Conservation (phyloP, 352 stramenopile genomes). For the Globisporangium abappressorium region DNA sequence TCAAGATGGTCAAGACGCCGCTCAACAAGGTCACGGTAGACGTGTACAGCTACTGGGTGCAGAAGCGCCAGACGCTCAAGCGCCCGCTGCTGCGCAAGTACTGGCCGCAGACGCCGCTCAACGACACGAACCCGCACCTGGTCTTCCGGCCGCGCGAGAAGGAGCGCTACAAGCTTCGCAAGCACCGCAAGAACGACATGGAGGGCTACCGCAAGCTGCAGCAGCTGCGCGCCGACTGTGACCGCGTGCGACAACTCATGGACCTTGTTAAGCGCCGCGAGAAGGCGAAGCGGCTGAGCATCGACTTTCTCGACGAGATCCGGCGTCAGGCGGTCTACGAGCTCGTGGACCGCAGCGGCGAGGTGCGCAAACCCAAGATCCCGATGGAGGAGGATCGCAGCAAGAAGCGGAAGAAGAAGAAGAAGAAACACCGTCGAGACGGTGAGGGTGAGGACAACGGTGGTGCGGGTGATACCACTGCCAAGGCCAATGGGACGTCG, state of each 20-base stretch:
- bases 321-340: constrained; percentile 64
- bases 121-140: constrained; percentile 97
- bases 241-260: constrained; percentile 79
- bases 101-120: constrained; percentile 94
- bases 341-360: constrained; percentile 39
- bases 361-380: constrained; percentile 47
- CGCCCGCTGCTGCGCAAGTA: constrained; percentile 93
- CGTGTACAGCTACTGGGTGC: constrained; percentile 95
- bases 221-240: constrained; percentile 92
- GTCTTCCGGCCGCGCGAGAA: constrained; percentile 98
- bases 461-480: constrained; percentile 16
- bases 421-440: constrained; percentile 61
- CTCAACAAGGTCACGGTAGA: constrained; percentile 73
- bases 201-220: constrained; percentile 94
- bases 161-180: constrained; percentile 95
- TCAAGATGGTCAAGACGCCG: constrained; percentile 65
- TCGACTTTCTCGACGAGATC: constrained; percentile 82
- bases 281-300: constrained; percentile 70
- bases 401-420: constrained; percentile 59
- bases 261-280: constrained; percentile 87
- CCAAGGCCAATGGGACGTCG: background rate
- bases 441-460: constrained; percentile 38
- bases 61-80: constrained; percentile 90
- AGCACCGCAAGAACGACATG: constrained; percentile 96
- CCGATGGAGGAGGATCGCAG: constrained; percentile 52